These are phyloP conservation scores for Aeschynomene evenia DNA, from an alignment of 306 rosid genomes.

Conservation along the genomic window DNA sequence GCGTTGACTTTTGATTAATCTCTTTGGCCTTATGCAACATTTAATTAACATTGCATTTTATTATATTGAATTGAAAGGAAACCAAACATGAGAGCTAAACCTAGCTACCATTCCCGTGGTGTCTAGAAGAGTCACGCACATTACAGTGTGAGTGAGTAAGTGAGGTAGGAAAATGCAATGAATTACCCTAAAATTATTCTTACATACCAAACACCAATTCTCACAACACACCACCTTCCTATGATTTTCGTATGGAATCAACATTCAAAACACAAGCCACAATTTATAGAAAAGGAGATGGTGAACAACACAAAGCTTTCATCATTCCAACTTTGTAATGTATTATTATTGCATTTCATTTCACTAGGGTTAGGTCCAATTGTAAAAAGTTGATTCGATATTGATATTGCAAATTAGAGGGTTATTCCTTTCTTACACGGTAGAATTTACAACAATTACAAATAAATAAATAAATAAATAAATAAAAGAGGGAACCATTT, in stretches of 20 bases:
- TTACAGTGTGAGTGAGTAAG: constrained; percentile 26
- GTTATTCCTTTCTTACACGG: constrained; percentile 22
- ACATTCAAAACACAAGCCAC: constrained; percentile 8
- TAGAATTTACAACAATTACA: background rate
- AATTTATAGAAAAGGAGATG: background rate
- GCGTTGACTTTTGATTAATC: constrained; percentile 19
- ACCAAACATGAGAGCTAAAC: background rate
- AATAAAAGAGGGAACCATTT: background rate
- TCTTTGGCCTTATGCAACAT: background rate
- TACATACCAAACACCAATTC: constrained; percentile 7
- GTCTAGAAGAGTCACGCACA: constrained; percentile 7
- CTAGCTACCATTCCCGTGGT: background rate
- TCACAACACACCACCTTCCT: constrained; percentile 8
- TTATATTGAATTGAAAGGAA: background rate
- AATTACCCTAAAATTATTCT: constrained; percentile 8
- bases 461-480: background rate
- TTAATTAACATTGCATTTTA: background rate
- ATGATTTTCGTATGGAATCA: background rate
- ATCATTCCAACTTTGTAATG: background rate
- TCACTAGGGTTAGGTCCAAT: background rate
- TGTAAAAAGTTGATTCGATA: background rate
- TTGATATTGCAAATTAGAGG: background rate
- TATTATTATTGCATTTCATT: no score
- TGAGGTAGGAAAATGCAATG: constrained; percentile 11
- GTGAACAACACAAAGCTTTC: background rate